These are phyloP conservation scores for Polytolypa hystricis DNA, from an alignment of 2,329 filamentous ascomycete species.

Conservation along the genomic window DNA sequence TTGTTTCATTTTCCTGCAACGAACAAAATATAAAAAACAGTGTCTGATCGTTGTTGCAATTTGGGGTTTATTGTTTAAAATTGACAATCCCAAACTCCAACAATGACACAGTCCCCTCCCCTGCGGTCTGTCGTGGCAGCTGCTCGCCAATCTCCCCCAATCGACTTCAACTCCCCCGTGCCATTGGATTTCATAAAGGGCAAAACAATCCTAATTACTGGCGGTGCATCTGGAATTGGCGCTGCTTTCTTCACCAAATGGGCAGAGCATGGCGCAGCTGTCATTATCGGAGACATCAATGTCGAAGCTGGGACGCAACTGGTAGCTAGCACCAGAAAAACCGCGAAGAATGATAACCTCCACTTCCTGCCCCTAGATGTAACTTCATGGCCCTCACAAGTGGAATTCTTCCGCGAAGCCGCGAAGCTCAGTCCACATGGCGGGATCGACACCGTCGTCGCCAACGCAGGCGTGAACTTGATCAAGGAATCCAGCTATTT, in stretches of 20 bases:
- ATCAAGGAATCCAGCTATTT: conserved; percentile 27
- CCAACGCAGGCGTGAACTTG: conserved; percentile 53
- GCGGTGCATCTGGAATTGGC: conserved; percentile 52
- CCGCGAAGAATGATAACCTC: conserved; percentile 50
- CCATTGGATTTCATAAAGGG: conserved; percentile 8
- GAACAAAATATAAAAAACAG: no score
- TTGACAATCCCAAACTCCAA: no score
- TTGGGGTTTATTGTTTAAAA: no score
- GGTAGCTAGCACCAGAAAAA: conserved; percentile 43
- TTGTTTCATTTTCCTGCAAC: no score
- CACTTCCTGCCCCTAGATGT: conserved; percentile 47
- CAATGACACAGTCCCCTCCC: background rate
- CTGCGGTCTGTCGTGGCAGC: background rate
- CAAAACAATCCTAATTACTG: conserved; percentile 54
- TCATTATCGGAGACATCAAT: conserved; percentile 55
- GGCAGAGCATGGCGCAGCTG: conserved; percentile 46
- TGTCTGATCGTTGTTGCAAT: no score
- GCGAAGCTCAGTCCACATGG: conserved; percentile 42
- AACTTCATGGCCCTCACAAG: conserved; percentile 53
- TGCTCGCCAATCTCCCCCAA: conserved; percentile 2
- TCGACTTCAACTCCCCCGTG: conserved; percentile 4
- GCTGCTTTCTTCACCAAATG: conserved; percentile 44
- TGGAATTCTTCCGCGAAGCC: conserved; percentile 51
- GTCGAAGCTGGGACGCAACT: conserved; percentile 43
- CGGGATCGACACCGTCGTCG: conserved; percentile 52